Conservation (phyloP, 331 rosid genomes). For the Quercus phellos region DNA sequence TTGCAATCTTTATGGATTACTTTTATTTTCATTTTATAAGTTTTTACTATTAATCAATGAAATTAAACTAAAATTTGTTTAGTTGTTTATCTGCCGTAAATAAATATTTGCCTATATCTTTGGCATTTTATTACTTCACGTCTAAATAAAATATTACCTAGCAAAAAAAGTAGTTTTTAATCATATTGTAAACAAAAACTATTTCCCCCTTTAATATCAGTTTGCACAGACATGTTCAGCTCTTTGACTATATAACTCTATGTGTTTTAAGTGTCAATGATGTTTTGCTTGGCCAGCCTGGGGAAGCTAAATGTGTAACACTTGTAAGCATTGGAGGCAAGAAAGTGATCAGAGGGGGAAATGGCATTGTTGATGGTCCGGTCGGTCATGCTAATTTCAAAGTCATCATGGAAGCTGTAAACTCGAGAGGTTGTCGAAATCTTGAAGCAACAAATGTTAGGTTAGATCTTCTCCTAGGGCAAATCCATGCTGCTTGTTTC, state of each 20-base stretch:
- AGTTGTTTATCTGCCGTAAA: background rate
- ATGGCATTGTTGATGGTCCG: conserved; percentile 61
- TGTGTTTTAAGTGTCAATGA: conserved; percentile 4
- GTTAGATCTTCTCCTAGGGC: conserved; percentile 33
- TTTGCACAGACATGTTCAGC: conserved; percentile 1
- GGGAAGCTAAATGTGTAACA: conserved; percentile 59
- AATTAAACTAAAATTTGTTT: background rate
- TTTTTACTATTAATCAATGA: background rate
- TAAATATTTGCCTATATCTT: background rate
- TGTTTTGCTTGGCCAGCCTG: conserved; percentile 59
- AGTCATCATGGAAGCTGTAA: conserved; percentile 49
- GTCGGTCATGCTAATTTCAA: conserved; percentile 40
- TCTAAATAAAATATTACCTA: background rate
- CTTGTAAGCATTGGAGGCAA: conserved; percentile 85
- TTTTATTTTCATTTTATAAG: background rate
- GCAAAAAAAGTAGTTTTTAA: background rate
- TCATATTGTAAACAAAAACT: conserved; percentile 3
- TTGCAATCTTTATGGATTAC: background rate
- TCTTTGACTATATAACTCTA: conserved; percentile 12
- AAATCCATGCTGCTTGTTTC: conserved; percentile 3
- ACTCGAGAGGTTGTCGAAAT: conserved; percentile 35
- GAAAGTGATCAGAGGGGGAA: conserved; percentile 82
- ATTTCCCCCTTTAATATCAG: background rate
- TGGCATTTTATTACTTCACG: background rate
- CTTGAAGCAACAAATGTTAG: conserved; percentile 55